phyloP scores from a whole-genome alignment of 495 filamentous ascomycete species.

The Hapsidospora chrysogenum region DNA sequence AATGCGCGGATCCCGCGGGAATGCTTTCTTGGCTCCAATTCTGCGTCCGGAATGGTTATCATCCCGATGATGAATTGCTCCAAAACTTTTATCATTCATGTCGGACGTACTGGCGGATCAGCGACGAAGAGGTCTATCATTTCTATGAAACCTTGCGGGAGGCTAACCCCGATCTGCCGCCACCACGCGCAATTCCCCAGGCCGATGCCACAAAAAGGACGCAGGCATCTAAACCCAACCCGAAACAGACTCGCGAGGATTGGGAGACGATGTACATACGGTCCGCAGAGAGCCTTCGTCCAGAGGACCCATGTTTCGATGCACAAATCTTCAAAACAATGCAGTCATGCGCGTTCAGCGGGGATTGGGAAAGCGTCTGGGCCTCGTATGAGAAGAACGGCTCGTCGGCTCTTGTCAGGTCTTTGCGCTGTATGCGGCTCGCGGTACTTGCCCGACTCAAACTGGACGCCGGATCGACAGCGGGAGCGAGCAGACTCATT shows the following conservation, averaged over 20 bases:
- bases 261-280: neutral
- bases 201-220: no score
- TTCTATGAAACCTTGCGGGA: neutral
- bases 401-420: neutral
- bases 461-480: neutral
- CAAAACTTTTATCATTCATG: neutral
- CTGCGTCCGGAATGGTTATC: neutral
- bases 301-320: neutral
- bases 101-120: constrained; percentile 1
- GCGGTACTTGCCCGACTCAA: neutral
- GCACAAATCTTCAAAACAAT: neutral
- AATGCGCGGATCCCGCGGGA: neutral
- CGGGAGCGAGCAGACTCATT: neutral
- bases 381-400: neutral
- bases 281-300: neutral
- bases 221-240: no score
- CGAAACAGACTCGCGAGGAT: no score
- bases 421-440: neutral
- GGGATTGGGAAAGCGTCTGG: neutral
- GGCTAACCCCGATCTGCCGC: neutral
- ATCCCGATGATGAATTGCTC: neutral
- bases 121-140: neutral
- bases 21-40: constrained; percentile 3
- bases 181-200: no score
- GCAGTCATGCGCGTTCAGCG: neutral